Conservation (phyloP, 2,329 filamentous ascomycete genomes). For the Pseudogymnoascus sp. region DNA sequence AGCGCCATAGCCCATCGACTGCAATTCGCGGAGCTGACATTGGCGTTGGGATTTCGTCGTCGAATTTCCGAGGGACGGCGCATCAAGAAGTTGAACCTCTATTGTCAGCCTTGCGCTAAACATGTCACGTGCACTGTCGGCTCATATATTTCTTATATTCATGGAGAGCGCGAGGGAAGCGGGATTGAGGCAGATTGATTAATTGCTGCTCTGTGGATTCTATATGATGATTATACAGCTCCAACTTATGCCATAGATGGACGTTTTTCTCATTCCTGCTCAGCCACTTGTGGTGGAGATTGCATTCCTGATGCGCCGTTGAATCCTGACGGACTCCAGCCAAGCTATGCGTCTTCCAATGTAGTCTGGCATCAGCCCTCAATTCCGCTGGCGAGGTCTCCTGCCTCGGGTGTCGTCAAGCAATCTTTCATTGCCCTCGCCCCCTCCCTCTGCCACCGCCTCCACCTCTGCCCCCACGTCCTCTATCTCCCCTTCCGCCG, state of each 20-base stretch:
- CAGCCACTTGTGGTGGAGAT: background rate
- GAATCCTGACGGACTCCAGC: conserved; percentile 1
- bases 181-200: background rate
- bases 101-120: conserved; percentile 1
- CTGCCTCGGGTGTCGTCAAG: conserved; percentile 16
- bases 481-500: conserved; percentile 44
- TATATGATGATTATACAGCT: conserved; percentile 5
- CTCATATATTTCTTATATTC: conserved; percentile 5
- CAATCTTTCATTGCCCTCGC: background rate
- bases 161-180: background rate
- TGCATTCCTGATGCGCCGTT: conserved; percentile 2
- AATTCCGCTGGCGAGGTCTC: conserved; percentile 14
- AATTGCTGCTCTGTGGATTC: conserved; percentile 6
- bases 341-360: conserved; percentile 2
- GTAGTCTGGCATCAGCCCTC: conserved; percentile 3
- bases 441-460: conserved; percentile 32
- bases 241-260: background rate
- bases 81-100: background rate
- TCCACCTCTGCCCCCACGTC: conserved; percentile 42
- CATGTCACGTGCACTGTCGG: background rate
- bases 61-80: background rate
- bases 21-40: conserved; percentile 31
- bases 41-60: conserved; percentile 14
- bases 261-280: background rate
- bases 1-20: conserved; percentile 57